Percentiles rank a stretch among this genome's conserved stretches.
Evolutionary conservation across 768 basidiomycete species (phyloP).

Genomic region (Amanita pallidorosea): DNA sequence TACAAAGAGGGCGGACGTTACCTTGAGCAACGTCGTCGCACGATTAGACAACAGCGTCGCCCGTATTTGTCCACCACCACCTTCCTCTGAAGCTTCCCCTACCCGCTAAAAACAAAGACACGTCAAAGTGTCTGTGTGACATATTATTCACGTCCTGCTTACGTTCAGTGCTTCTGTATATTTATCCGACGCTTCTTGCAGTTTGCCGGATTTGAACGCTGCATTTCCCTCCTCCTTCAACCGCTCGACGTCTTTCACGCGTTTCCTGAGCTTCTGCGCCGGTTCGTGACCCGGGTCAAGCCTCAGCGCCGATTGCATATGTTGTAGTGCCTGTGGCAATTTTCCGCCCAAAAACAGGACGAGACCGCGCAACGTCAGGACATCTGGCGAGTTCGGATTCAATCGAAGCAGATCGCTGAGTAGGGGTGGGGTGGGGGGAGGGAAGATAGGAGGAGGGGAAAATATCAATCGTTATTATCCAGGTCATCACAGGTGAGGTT

Average conservation of each 20-base stretch:
- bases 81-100: constrained; percentile 59
- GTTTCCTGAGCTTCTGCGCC: constrained; percentile 62
- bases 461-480: constrained; percentile 3
- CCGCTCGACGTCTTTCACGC: constrained; percentile 74
- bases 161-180: constrained; percentile 71
- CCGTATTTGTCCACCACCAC: constrained; percentile 70
- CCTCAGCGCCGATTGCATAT: constrained; percentile 60
- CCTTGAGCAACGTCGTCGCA: constrained; percentile 74
- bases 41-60: constrained; percentile 77
- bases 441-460: neutral
- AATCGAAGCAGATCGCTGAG: constrained; percentile 65
- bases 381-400: constrained; percentile 68
- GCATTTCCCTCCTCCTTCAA: constrained; percentile 80
- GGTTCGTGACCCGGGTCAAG: constrained; percentile 68
- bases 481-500: neutral
- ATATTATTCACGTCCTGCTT: constrained; percentile 9
- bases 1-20: constrained; percentile 13
- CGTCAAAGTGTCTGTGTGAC: neutral
- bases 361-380: constrained; percentile 66
- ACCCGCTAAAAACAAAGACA: constrained; percentile 36
- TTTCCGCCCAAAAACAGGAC: constrained; percentile 68
- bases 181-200: constrained; percentile 52
- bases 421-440: neutral
- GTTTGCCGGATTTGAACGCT: constrained; percentile 53
- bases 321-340: constrained; percentile 61